A percentile compares a stretch with the other conserved stretches of the same genome.
These are phyloP conservation scores for Ophiostoma triangulosporum DNA, from an alignment of 2,329 filamentous ascomycete species.

Conservation along the genomic window DNA sequence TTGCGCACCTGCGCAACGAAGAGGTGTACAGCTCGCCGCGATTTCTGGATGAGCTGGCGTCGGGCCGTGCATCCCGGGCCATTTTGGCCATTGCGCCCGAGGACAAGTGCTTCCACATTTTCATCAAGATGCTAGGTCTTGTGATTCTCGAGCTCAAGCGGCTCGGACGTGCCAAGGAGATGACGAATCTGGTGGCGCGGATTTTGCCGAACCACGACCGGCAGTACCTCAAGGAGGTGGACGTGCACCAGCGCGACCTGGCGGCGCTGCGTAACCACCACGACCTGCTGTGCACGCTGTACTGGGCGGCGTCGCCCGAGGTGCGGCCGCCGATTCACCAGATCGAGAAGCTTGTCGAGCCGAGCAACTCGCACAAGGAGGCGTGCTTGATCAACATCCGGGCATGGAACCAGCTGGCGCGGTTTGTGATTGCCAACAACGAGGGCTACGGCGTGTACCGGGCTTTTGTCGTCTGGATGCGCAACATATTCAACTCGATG, in stretches of 20 bases:
- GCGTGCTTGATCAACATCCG: constrained; percentile 51
- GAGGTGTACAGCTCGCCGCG: constrained; percentile 45
- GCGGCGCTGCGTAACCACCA: constrained; percentile 55
- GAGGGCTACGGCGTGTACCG: constrained; percentile 28
- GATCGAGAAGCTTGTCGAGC: constrained; percentile 45
- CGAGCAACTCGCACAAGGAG: constrained; percentile 50
- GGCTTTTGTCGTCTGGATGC: constrained; percentile 43
- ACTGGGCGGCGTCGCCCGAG: constrained; percentile 46
- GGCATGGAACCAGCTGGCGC: constrained; percentile 48
- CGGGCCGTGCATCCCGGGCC: constrained; percentile 29
- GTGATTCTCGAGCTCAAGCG: constrained; percentile 38
- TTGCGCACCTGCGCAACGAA: constrained; percentile 51
- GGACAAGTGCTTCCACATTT: constrained; percentile 54
- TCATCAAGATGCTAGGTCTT: constrained; percentile 49
- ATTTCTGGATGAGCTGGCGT: constrained; percentile 44
- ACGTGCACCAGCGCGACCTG: constrained; percentile 45
- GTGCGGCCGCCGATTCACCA: constrained; percentile 38
- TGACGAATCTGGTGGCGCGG: constrained; percentile 46
- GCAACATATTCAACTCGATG: constrained; percentile 41
- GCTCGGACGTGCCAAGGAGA: constrained; percentile 38
- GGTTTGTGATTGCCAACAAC: constrained; percentile 39
- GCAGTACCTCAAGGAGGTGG: constrained; percentile 49
- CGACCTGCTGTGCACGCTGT: constrained; percentile 52
- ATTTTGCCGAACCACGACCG: constrained; percentile 53
- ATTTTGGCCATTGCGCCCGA: constrained; percentile 38